Evolutionary conservation across 108 stramenopile genomes (phyloP).

Genomic region (Fragilaria crotonensis): DNA sequence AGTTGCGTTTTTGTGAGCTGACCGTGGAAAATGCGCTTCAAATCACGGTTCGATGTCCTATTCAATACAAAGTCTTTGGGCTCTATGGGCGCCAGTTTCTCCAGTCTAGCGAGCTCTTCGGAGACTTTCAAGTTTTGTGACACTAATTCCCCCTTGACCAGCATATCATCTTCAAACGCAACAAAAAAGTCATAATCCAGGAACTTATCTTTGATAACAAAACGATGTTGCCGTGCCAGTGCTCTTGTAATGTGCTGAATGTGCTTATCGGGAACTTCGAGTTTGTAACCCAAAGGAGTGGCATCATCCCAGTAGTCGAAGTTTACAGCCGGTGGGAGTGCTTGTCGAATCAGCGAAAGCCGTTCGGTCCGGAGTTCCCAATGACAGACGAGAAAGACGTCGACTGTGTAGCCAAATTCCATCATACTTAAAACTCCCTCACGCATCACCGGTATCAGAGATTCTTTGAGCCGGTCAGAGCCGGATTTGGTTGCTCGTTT

Average conservation of each 20-base stretch:
- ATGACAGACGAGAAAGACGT: conserved; percentile 56
- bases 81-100: too few species aligned
- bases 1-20: conserved; percentile 45
- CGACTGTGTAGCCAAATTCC: conserved; percentile 50
- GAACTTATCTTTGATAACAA: conserved; percentile 68
- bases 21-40: conserved; percentile 30
- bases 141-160: conserved; percentile 57
- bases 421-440: conserved; percentile 66
- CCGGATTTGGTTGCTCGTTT: conserved; percentile 35
- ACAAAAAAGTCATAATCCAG: conserved; percentile 66
- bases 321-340: conserved; percentile 41
- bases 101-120: too few species aligned
- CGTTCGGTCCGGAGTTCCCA: conserved; percentile 42
- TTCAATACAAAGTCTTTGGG: conserved; percentile 30
- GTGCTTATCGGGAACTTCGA: background rate
- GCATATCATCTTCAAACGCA: conserved; percentile 76
- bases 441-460: conserved; percentile 58
- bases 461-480: conserved; percentile 58
- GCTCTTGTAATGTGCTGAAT: conserved; percentile 28
- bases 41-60: conserved; percentile 5
- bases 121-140: conserved; percentile 59
- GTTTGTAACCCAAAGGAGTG: conserved; percentile 30
- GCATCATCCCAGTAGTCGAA: conserved; percentile 72
- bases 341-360: conserved; percentile 33
- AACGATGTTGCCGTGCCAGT: conserved; percentile 75